Conservation (phyloP, 2,329 filamentous ascomycete genomes). For the Fusarium aywerte region DNA sequence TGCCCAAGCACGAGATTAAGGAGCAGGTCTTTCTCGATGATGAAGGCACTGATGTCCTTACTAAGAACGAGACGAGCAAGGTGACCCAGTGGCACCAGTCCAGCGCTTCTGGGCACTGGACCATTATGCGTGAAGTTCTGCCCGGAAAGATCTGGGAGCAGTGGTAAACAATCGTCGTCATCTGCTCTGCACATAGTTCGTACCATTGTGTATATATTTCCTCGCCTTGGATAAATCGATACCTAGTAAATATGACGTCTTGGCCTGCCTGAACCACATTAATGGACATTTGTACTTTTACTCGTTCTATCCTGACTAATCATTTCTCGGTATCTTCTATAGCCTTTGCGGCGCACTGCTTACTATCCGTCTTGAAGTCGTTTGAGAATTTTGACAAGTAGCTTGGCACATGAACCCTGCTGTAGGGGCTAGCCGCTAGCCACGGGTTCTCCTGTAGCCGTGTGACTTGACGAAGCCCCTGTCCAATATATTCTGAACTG, state of each 20-base stretch:
- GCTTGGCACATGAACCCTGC: conserved; percentile 69
- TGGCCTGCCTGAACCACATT: background rate
- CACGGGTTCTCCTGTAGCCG: conserved; percentile 71
- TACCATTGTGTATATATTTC: conserved; percentile 16
- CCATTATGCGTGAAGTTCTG: conserved; percentile 86
- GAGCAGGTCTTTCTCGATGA: conserved; percentile 58
- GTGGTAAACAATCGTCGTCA: conserved; percentile 61
- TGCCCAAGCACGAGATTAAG: conserved; percentile 77
- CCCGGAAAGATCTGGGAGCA: conserved; percentile 84
- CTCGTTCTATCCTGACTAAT: background rate
- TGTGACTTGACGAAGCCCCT: conserved; percentile 71
- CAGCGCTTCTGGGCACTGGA: conserved; percentile 88
- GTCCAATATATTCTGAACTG: conserved; percentile 60
- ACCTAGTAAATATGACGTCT: background rate
- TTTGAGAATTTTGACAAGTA: conserved; percentile 64
- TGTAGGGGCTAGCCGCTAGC: conserved; percentile 66
- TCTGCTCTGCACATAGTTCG: background rate
- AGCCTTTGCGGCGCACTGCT: conserved; percentile 45
- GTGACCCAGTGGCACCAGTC: conserved; percentile 77
- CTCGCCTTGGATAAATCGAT: conserved; percentile 4
- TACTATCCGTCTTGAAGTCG: conserved; percentile 53
- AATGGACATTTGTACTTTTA: background rate
- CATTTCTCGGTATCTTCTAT: conserved; percentile 35
- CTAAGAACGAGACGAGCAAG: conserved; percentile 70
- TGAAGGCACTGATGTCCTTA: conserved; percentile 65